Base-by-base conservation (phyloP, 2,329 filamentous ascomycete genomes). In the Epichloe brachyelytri region DNA sequence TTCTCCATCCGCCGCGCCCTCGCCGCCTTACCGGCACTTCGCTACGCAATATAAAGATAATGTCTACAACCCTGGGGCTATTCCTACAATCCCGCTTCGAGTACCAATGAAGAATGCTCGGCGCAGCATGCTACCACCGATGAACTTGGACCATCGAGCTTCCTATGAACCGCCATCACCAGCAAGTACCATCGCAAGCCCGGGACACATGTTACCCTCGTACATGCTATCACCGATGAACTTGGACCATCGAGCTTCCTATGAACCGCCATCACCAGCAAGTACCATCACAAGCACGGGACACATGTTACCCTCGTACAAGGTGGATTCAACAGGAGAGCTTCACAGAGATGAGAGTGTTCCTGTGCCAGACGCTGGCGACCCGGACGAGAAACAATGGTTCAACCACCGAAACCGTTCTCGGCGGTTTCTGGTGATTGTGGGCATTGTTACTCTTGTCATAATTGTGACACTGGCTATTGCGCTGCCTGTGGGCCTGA, bases 401-500 rank as follows among this genome's bases (percentile, higher is more conserved):
- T 40, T 54, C 20, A 51, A 54, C 17, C 50, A 58, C 7, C 49
- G 55, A 12, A 54, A 51, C 26, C 56, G 65, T 1, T 68, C 68
- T 60, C 67, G 61, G n/a, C 57, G 69, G 11, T 46, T 70, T 38
- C 53, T 63, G 2, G 39, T 62, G 0, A 50, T 65, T 8, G 26
- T 71, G 3, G 43, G 66, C 12, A 46, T 65, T 6, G 55, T 63
- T 6, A 47, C 65, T 11, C 55, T 63, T 5, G 51, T 69, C 43
- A 56, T 65, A 7, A 59, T 71, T 4, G 36, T 37, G 12, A 71
- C 63, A 0, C 51, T 75, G 34, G 63, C 65, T 0, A 60, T 71
- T 33, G 72, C 71, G 0, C 57, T 75, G 30, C 62, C 66, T 0
- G 48, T 73, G 37, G 71, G 71, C 1, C 51, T 72, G 50, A 64